Evolutionary conservation across 192 early-diverging fungal genomes (phyloP).

Genomic region (Podila verticillata): DNA sequence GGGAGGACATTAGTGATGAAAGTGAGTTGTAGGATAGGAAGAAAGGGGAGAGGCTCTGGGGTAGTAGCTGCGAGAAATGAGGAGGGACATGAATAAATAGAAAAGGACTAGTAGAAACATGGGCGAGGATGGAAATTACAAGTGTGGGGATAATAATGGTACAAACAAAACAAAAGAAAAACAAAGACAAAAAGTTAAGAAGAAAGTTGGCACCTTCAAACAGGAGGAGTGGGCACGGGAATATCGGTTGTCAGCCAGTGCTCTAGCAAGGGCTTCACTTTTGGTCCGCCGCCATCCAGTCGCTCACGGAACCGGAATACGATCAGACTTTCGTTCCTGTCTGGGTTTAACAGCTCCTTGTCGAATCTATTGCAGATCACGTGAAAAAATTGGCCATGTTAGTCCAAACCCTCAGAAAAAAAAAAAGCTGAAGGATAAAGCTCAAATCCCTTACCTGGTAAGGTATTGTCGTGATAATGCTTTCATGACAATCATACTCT

Average conservation of each 20-base stretch:
- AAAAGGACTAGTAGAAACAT: too few relatives aligned
- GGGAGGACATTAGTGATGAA: too few relatives aligned
- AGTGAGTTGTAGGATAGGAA: too few relatives aligned
- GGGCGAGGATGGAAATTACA: too few relatives aligned
- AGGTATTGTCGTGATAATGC: slow-evolving; percentile 38
- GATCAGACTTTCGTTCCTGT: slow-evolving; percentile 48
- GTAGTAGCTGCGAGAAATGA: too few relatives aligned
- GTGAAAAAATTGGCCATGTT: not conserved
- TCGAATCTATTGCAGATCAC: slow-evolving; percentile 24
- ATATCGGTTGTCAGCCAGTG: slow-evolving; percentile 37
- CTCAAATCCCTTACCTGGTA: slow-evolving; percentile 22
- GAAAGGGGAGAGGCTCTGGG: too few relatives aligned
- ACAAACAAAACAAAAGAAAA: too few relatives aligned
- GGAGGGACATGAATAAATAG: too few relatives aligned
- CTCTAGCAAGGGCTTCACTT: slow-evolving; percentile 27
- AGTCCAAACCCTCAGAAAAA: not conserved
- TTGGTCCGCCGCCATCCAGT: slow-evolving; percentile 33
- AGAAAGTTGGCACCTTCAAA: too few relatives aligned
- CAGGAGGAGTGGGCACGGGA: slow-evolving; percentile 5
- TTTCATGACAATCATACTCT: slow-evolving; percentile 42
- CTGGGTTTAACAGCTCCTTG: slow-evolving; percentile 49
- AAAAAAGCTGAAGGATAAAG: not conserved
- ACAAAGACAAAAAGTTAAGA: too few relatives aligned
- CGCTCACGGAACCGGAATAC: slow-evolving; percentile 47
- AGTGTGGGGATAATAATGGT: too few relatives aligned